phyloP scores from a whole-genome alignment of 1,284 basidiomycete genomes.

The Tremellales sp. region DNA sequence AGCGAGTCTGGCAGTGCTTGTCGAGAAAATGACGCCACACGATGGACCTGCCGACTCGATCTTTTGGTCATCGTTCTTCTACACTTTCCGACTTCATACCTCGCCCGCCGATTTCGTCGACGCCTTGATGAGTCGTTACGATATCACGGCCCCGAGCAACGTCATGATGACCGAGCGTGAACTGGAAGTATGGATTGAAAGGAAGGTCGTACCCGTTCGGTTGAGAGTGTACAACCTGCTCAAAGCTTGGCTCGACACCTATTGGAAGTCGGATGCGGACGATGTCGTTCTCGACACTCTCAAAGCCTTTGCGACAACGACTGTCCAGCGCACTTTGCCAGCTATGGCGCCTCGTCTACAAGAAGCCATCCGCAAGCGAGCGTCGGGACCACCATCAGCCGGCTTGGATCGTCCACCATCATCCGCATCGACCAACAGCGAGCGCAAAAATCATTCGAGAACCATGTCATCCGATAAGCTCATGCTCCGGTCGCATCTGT shows the following conservation, averaged over 20 bases:
- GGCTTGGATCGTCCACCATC: slow-evolving; percentile 1
- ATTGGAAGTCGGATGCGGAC: slow-evolving; percentile 74
- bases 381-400: slow-evolving; percentile 14
- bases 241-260: slow-evolving; percentile 85
- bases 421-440: neutral
- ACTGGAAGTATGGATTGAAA: slow-evolving; percentile 70
- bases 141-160: slow-evolving; percentile 54
- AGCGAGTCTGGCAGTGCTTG: slow-evolving; percentile 78
- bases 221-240: slow-evolving; percentile 86
- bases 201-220: slow-evolving; percentile 81
- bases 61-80: slow-evolving; percentile 84
- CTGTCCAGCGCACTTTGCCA: slow-evolving; percentile 33
- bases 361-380: slow-evolving; percentile 28
- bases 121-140: slow-evolving; percentile 74
- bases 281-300: slow-evolving; percentile 45
- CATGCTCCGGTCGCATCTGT: slow-evolving; percentile 6
- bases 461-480: neutral
- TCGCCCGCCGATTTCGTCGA: slow-evolving; percentile 71
- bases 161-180: slow-evolving; percentile 53
- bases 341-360: slow-evolving; percentile 39
- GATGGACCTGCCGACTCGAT: slow-evolving; percentile 75
- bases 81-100: slow-evolving; percentile 93
- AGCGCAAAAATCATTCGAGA: neutral
- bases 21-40: slow-evolving; percentile 96
- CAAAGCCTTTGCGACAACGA: slow-evolving; percentile 44